Evolutionary conservation across 805 yeast species (phyloP).

Genomic region (Candida rishiriensis): DNA sequence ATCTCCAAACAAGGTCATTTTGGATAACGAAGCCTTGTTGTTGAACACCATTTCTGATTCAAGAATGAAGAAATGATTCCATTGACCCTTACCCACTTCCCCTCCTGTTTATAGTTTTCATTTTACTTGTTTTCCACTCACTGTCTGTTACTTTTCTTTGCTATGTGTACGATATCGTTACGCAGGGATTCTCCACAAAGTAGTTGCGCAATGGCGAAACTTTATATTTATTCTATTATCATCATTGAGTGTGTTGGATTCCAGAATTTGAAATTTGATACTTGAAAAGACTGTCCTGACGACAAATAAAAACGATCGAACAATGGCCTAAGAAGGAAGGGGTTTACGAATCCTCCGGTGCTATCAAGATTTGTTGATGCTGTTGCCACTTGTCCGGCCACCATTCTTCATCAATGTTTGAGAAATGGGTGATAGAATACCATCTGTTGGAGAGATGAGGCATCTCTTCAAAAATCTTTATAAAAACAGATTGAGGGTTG

Average conservation of each 20-base stretch:
- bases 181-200: neutral
- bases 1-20: constrained; percentile 87
- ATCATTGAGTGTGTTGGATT: too few species aligned
- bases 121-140: too few species aligned
- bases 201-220: neutral
- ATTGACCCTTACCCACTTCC: neutral
- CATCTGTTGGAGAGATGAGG: constrained; percentile 38
- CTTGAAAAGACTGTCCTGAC: too few species aligned
- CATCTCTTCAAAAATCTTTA: too few species aligned
- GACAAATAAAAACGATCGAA: too few species aligned
- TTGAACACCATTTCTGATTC: constrained; percentile 83
- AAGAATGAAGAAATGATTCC: constrained; percentile 37
- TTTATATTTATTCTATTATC: neutral
- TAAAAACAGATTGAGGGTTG: too few species aligned
- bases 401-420: constrained; percentile 38
- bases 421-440: constrained; percentile 53
- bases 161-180: neutral
- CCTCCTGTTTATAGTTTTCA: constrained; percentile 1
- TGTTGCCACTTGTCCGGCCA: neutral
- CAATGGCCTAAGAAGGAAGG: too few species aligned
- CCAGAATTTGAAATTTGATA: too few species aligned
- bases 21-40: constrained; percentile 88
- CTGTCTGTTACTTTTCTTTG: neutral
- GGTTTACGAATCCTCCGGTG: neutral
- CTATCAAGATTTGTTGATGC: constrained; percentile 26